Percentiles rank a stretch among this genome's conserved stretches.
Evolutionary conservation across 345 rosid species (phyloP).

Genomic region (Ricinus communis): DNA sequence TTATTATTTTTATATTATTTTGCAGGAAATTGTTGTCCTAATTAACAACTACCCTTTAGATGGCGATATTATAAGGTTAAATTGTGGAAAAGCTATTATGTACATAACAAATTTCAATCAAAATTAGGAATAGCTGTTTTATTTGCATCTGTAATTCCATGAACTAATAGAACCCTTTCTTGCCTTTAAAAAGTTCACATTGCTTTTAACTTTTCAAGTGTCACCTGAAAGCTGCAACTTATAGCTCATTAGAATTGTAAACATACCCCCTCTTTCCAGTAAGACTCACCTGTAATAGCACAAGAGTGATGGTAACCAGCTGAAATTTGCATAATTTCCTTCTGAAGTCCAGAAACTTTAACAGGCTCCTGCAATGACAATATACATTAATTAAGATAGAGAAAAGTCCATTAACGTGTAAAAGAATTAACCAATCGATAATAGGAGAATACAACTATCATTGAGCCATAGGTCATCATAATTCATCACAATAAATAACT

Average conservation of each 20-base stretch:
- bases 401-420: background rate
- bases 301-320: constrained; percentile 92
- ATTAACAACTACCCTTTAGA: background rate
- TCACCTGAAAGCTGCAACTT: background rate
- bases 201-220: background rate
- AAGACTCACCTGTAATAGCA: constrained; percentile 72
- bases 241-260: constrained; percentile 2
- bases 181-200: background rate
- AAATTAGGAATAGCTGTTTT: too few relatives aligned
- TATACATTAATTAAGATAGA: background rate
- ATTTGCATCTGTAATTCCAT: too few relatives aligned
- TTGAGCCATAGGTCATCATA: background rate
- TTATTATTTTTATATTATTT: background rate
- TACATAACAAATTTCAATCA: too few relatives aligned
- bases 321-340: constrained; percentile 65
- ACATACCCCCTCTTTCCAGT: background rate
- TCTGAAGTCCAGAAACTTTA: constrained; percentile 59
- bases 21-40: background rate
- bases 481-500: background rate
- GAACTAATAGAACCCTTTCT: too few relatives aligned
- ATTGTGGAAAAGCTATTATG: too few relatives aligned
- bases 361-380: constrained; percentile 62
- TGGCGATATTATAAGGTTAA: background rate
- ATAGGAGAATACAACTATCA: background rate
- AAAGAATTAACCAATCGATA: background rate